These are phyloP conservation scores for Aureobasidium leucospermi DNA, from an alignment of 2,329 filamentous ascomycete species.

Conservation along the genomic window DNA sequence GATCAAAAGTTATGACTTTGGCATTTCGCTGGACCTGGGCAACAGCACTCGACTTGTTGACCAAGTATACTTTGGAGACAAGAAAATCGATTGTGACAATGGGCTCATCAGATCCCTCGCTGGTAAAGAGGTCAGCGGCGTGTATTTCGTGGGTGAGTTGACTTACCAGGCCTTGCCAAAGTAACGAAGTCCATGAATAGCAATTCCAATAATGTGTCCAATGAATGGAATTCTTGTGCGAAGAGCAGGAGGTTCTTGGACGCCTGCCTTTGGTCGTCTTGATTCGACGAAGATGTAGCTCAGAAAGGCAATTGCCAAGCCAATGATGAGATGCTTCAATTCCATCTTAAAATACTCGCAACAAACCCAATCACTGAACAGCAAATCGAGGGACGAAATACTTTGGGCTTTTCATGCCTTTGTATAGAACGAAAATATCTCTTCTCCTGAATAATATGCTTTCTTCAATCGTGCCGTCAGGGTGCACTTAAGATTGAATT, in stretches of 20 bases:
- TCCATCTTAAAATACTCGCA: background rate
- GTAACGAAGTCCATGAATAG: background rate
- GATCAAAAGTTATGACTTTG: conserved; percentile 37
- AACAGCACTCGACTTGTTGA: conserved; percentile 24
- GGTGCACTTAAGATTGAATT: background rate
- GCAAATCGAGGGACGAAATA: background rate
- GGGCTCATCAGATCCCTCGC: background rate
- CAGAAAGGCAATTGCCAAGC: background rate
- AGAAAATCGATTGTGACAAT: conserved; percentile 1
- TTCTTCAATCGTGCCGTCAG: background rate
- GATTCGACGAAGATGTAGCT: conserved; percentile 1
- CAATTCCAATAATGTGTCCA: conserved; percentile 7
- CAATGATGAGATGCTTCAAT: background rate
- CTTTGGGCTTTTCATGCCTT: too few relatives aligned
- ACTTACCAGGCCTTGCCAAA: conserved; percentile 4
- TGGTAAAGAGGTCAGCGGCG: background rate
- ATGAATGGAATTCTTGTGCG: background rate
- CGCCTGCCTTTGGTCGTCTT: background rate
- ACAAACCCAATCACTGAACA: background rate
- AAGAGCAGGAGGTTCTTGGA: background rate
- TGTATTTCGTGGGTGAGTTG: too few relatives aligned
- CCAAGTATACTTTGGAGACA: background rate
- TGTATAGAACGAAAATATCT: background rate
- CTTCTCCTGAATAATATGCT: background rate
- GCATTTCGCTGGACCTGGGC: conserved; percentile 32